Evolutionary conservation across 805 yeast species (phyloP), one percentile per base, ranked within the genome.

Genomic region (Candida easanensis): DNA sequence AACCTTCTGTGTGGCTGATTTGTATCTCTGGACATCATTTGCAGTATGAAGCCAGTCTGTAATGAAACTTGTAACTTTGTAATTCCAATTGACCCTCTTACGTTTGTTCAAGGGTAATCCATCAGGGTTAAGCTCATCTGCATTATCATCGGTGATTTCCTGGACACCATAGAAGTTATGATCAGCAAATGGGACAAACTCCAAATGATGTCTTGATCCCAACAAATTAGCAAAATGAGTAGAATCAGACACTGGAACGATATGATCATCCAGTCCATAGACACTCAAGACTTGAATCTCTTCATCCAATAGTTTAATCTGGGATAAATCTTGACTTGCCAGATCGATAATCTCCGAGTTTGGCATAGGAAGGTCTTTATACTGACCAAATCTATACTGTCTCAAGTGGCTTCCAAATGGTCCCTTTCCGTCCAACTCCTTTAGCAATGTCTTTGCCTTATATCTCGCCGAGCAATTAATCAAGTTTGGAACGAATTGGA

Each of bases 401-500:
- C 63, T 56, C 16, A 70, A 66, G 70, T 1, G 79, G 66, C 18
- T 33, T 8, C 40, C 50, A 39, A 38, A 39, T 10, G 39, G 25
- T 7, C 38, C 41, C 14, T 36, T 36, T 4, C 42, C 35, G 0
- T 38, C 46, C 21, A 49, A 26, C 1, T 39, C 45, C 38, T 61
- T 51, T 5, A 52, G 39, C n/a, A 57, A 22, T 5, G 41, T 14
- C 26, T 31, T 44, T 4, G 53, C 45, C 16, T 73, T 70, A 62
- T 64, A 89, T 50, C 97, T 70, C 3, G 89, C 84, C 1, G 88
- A 76, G 60, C 88, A 79, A 51, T 87, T 87, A 54, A 88, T 67
- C 52, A 90, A 57, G 44, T 73, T 73, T 1, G 90, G 89, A 2
- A 85, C 77, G n/a, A 68, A 54, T 10, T 67, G 62, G 14, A 69